A percentile compares a stretch with the other conserved stretches of the same genome.
These are phyloP conservation scores for Psidium friedrichsthalianum DNA, from an alignment of 345 rosid species.

Conservation along the genomic window DNA sequence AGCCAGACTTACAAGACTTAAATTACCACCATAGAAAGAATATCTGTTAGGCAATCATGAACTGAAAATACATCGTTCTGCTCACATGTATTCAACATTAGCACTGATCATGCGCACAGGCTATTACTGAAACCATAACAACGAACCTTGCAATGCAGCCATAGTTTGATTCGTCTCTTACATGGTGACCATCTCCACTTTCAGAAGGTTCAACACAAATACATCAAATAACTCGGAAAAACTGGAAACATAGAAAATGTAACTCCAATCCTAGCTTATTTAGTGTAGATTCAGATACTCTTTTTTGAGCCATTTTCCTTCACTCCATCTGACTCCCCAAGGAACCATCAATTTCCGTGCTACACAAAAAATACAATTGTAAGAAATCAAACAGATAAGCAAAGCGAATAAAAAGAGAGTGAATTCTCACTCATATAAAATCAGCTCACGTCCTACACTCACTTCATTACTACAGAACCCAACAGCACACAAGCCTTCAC, in stretches of 20 bases:
- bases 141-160: background rate
- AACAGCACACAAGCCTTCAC: background rate
- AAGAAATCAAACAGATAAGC: background rate
- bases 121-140: background rate
- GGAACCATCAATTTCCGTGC: slow-evolving; percentile 55
- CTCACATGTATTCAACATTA: background rate
- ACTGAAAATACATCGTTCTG: background rate
- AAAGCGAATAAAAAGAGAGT: background rate
- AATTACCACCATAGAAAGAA: background rate
- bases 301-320: slow-evolving; percentile 76
- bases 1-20: background rate
- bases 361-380: slow-evolving; percentile 2
- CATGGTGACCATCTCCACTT: background rate
- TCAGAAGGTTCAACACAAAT: background rate
- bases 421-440: background rate
- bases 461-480: background rate
- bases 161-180: background rate
- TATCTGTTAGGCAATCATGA: background rate
- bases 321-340: slow-evolving; percentile 51
- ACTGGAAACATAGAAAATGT: background rate
- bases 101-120: background rate
- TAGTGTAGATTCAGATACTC: slow-evolving; percentile 27
- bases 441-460: background rate
- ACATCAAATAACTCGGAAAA: background rate
- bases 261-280: background rate